Evolutionary conservation across 768 basidiomycete genomes (phyloP).

Genomic region (Glaciozyma martinii): DNA sequence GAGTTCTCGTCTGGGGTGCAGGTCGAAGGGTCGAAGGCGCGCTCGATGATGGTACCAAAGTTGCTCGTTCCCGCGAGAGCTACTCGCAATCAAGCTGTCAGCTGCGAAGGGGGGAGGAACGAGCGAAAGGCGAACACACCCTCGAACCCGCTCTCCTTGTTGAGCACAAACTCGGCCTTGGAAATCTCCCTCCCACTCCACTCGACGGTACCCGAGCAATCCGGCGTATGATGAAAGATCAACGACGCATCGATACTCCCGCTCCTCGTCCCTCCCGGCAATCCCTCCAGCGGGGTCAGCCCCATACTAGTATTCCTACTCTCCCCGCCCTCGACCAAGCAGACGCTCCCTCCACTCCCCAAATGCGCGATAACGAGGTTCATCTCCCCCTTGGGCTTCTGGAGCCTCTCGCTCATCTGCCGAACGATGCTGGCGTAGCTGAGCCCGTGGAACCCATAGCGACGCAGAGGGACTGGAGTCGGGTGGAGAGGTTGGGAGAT

Average conservation of each 20-base stretch:
- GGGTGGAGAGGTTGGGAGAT: constrained; percentile 56
- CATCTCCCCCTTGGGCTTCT: constrained; percentile 49
- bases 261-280: constrained; percentile 79
- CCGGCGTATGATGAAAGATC: constrained; percentile 69
- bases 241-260: constrained; percentile 76
- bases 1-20: constrained; percentile 40
- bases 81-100: not conserved
- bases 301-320: constrained; percentile 85
- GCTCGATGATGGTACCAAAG: constrained; percentile 55
- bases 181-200: constrained; percentile 31
- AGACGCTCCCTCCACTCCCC: constrained; percentile 80
- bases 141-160: constrained; percentile 64
- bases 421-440: constrained; percentile 54
- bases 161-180: constrained; percentile 42
- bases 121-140: constrained; percentile 49
- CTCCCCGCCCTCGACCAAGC: constrained; percentile 61
- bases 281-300: constrained; percentile 69
- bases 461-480: constrained; percentile 59
- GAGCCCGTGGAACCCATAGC: constrained; percentile 82
- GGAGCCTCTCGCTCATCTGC: constrained; percentile 52
- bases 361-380: constrained; percentile 79
- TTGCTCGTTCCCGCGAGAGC: constrained; percentile 43
- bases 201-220: constrained; percentile 57
- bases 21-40: constrained; percentile 39
- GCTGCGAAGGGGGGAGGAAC: too few species aligned